phyloP scores from a whole-genome alignment of 2,329 filamentous ascomycete genomes.

The Pseudogymnoascus sp. region DNA sequence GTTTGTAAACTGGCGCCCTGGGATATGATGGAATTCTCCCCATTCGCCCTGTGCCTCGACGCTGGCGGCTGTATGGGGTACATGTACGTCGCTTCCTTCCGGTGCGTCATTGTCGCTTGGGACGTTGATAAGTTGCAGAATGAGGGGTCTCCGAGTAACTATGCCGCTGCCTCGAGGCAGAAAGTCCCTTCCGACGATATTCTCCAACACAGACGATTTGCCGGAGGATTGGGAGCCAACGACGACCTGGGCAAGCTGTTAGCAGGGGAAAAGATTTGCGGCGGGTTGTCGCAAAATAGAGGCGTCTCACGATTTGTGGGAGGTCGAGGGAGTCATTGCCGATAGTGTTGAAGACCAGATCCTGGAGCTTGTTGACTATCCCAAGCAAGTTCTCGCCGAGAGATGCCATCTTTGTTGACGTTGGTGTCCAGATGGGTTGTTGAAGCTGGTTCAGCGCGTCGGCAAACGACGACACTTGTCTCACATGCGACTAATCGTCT shows the following conservation, averaged over 20 bases:
- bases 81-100: constrained; percentile 54
- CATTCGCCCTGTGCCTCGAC: constrained; percentile 62
- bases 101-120: constrained; percentile 64
- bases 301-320: constrained; percentile 78
- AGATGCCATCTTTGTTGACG: constrained; percentile 61
- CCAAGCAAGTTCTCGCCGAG: constrained; percentile 91
- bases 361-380: constrained; percentile 97
- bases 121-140: constrained; percentile 97
- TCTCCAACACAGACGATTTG: constrained; percentile 97
- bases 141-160: constrained; percentile 86
- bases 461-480: constrained; percentile 4
- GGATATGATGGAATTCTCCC: constrained; percentile 95
- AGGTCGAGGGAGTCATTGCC: constrained; percentile 96
- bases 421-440: neutral
- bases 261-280: constrained; percentile 11
- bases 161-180: constrained; percentile 93
- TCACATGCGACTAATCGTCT: constrained; percentile 7
- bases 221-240: constrained; percentile 97
- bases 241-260: constrained; percentile 60
- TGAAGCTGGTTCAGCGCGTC: constrained; percentile 8
- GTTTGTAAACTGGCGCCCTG: constrained; percentile 79
- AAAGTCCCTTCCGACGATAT: constrained; percentile 97
- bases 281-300: constrained; percentile 3
- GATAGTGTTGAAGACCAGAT: constrained; percentile 98
- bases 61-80: constrained; percentile 70